Base-by-base conservation (phyloP, 768 basidiomycete species). In the Amanita pallidorosea region DNA sequence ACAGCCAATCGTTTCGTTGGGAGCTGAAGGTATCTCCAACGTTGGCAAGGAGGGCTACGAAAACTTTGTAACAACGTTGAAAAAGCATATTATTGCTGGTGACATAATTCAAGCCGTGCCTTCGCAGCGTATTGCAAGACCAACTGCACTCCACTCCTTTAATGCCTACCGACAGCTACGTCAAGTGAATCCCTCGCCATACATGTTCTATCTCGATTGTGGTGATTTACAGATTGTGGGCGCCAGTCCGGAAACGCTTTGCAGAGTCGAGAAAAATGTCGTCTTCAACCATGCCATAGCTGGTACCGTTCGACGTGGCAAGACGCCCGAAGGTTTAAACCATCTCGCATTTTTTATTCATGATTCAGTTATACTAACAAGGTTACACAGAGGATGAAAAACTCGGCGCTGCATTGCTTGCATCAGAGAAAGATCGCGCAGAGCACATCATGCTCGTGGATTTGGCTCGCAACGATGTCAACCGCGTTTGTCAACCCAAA, bases 391-490 rank as follows among this genome's bases (percentile, higher is more conserved):
- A 99, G 86, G 96, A 99, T 63, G 80, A 80, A 52, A 69, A 71
- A 54, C 71, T 98, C 5, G 85, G 86, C 7, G 74, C 80, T 13
- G 78, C 81, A 33, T 75, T 99, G 12, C 68, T 83, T 29, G 74
- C 80, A 20, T 96, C 92, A 0, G 88, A 89, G 58, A 99, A 99
- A 66, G 96, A 99, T 62, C 77, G 90, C 27, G 93, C 96, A 37
- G 96, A 99, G 63, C 95, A 99, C 63, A 92, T 98, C 65, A 98
- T 98, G 96, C 81, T 99, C 52, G 91, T 97, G 51, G 96, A 99
- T 67, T 77, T 99, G 52, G 96, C 96, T 6, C 76, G 96, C 15
- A 99, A 99, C 70, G 96, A 99, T 62, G 95, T 99, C 50, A 98
- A 99, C 65, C 83, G 96, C 9, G 90, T 97, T 31, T 98, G 94